Evolutionary conservation across 352 stramenopile species (phyloP).

Genomic region (Globisporangium uncinulatum): DNA sequence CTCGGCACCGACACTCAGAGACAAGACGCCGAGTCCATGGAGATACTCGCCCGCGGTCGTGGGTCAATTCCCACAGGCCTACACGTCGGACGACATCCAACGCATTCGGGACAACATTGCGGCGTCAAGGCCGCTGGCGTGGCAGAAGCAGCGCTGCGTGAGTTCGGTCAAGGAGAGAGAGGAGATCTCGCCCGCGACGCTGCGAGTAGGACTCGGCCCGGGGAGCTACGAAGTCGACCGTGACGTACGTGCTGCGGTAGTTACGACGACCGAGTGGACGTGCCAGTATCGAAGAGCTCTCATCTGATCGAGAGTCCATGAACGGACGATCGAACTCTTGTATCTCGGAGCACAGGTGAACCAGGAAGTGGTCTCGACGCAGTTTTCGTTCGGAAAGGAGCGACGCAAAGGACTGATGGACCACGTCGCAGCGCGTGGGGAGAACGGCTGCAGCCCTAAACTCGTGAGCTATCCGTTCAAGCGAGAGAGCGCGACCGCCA

Average conservation of each 20-base stretch:
- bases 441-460: conserved; percentile 17
- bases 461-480: conserved; percentile 1
- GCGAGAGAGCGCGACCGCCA: background rate
- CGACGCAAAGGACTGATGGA: conserved; percentile 42
- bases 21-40: conserved; percentile 18
- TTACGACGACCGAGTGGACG: background rate
- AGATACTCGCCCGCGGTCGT: conserved; percentile 32
- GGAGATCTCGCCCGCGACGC: conserved; percentile 14
- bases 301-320: background rate
- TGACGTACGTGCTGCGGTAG: conserved; percentile 19
- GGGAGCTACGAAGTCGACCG: conserved; percentile 49
- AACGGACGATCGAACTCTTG: too few relatives aligned
- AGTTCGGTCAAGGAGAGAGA: conserved; percentile 2
- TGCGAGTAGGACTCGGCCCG: conserved; percentile 35
- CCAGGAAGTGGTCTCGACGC: conserved; percentile 32
- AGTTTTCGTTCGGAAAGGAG: conserved; percentile 45
- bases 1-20: conserved; percentile 7
- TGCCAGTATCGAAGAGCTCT: background rate
- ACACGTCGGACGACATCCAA: conserved; percentile 36
- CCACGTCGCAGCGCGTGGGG: conserved; percentile 14
- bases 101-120: conserved; percentile 6
- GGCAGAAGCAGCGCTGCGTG: conserved; percentile 8
- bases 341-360: conserved; percentile 20
- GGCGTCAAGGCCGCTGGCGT: background rate
- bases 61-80: conserved; percentile 39